Base-by-base conservation (phyloP, 148 eudicot species). In the Fagopyrum tataricum region DNA sequence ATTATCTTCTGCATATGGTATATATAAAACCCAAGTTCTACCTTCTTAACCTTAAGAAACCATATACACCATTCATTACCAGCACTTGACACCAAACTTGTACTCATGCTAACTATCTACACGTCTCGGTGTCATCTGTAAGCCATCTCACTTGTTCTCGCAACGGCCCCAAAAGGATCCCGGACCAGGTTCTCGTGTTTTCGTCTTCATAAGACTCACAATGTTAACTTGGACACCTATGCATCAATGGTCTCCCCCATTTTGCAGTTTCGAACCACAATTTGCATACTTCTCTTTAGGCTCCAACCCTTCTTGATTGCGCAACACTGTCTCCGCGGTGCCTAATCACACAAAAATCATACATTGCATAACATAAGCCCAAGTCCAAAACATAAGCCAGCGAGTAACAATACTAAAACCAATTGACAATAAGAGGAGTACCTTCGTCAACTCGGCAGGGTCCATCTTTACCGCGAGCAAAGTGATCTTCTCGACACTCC, bases 301-400 rank as follows among this genome's bases (percentile, higher is more conserved):
- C 76, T 79, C 70, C 74, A 73, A 44, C 79, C 74, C 6, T 75
- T 76, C 12, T 44, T 74, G 37, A 91, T 82, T 74, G 91, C 89
- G 23, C 98, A 89, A 75, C 93, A 88, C 43, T 85, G 87, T 70
- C 98, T 85, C 0, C 87, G 79, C 2, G 83, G 84, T 23, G 78
- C 88, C 97, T 90, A 88, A 80, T 67, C 74, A 79, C 52, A 61
- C 5, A 76, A 53, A 53, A 11, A 52, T 49, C 64, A 59, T 24
- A 58, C 26, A 24, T 44, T 21, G 2, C 37, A 3, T 31, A 31
- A 31, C 37, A n/a, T n/a, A n/a, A n/a, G n/a, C n/a, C n/a, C n/a
- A n/a, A n/a, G n/a, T n/a, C n/a, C n/a, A n/a, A n/a, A n/a, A n/a
- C n/a, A n/a, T n/a, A n/a, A n/a, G n/a, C n/a, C n/a, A n/a, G n/a